Conservation (phyloP, 371 early-diverging fungal genomes). For the Actinomucor elegans region DNA sequence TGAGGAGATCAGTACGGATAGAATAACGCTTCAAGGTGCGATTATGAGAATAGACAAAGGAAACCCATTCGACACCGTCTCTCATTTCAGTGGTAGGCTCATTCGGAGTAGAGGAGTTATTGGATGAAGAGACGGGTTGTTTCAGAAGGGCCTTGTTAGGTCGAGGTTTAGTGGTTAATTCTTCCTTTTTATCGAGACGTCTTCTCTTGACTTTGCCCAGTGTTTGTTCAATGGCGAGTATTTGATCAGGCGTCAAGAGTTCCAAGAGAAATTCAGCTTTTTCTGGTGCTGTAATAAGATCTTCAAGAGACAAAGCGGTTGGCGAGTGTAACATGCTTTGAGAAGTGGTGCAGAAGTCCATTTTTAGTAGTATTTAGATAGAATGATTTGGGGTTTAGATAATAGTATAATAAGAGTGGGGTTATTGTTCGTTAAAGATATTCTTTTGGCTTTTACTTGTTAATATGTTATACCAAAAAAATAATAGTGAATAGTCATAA, state of each 20-base stretch:
- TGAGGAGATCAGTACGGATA: slow-evolving; percentile 80
- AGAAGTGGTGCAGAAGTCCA: slow-evolving; percentile 29
- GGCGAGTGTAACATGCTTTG: slow-evolving; percentile 26
- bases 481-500: neutral
- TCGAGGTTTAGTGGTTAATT: neutral
- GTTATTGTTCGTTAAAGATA: no score
- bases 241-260: slow-evolving; percentile 36
- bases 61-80: slow-evolving; percentile 71
- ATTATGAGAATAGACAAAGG: slow-evolving; percentile 69
- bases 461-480: no score
- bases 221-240: slow-evolving; percentile 35
- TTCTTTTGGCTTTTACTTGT: no score
- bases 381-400: slow-evolving; percentile 13
- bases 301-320: slow-evolving; percentile 35
- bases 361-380: slow-evolving; percentile 21
- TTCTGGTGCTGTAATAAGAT: slow-evolving; percentile 32
- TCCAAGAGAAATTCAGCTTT: slow-evolving; percentile 37
- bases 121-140: neutral
- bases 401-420: slow-evolving; percentile 7
- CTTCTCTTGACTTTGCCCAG: slow-evolving; percentile 37
- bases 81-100: slow-evolving; percentile 47
- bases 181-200: slow-evolving; percentile 28
- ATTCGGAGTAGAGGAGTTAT: slow-evolving; percentile 16
- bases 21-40: slow-evolving; percentile 65
- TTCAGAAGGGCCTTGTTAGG: no score